These are phyloP conservation scores for Grigorovia transvaalensis DNA, from an alignment of 805 yeast species.

Conservation along the genomic window DNA sequence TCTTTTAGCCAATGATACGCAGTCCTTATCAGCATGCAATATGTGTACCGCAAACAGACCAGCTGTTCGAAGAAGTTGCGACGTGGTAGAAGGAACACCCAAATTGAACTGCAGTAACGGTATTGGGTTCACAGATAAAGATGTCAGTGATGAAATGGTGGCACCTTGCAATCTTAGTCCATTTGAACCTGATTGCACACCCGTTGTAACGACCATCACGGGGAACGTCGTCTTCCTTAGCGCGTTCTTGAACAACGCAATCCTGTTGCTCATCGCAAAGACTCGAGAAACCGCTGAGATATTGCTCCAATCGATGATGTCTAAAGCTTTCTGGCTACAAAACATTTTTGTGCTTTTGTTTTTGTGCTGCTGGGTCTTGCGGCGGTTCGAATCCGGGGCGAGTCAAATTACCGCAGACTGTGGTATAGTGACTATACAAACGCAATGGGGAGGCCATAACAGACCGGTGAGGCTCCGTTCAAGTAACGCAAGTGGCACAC, in stretches of 20 bases:
- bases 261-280: not conserved
- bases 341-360: too few relatives aligned
- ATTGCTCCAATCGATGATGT: too few relatives aligned
- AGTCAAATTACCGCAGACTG: too few relatives aligned
- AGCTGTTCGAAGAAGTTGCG: constrained; percentile 48
- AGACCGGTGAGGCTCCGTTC: constrained; percentile 88
- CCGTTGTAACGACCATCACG: constrained; percentile 52
- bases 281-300: not conserved
- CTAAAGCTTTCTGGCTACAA: too few relatives aligned
- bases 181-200: constrained; percentile 24
- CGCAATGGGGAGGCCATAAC: constrained; percentile 68
- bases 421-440: not conserved
- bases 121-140: constrained; percentile 65
- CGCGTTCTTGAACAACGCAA: constrained; percentile 5
- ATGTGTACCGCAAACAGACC: constrained; percentile 64
- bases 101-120: constrained; percentile 80
- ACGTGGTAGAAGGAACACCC: constrained; percentile 77
- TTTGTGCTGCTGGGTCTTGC: too few relatives aligned
- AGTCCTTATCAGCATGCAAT: constrained; percentile 46
- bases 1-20: constrained; percentile 51
- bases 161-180: constrained; percentile 40
- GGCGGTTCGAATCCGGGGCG: too few relatives aligned
- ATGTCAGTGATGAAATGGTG: constrained; percentile 78
- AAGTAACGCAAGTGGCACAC: constrained; percentile 60
- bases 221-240: constrained; percentile 41